phyloP scores from a whole-genome alignment of 2,329 filamentous ascomycete genomes.

The Ascocoryne sarcoides region DNA sequence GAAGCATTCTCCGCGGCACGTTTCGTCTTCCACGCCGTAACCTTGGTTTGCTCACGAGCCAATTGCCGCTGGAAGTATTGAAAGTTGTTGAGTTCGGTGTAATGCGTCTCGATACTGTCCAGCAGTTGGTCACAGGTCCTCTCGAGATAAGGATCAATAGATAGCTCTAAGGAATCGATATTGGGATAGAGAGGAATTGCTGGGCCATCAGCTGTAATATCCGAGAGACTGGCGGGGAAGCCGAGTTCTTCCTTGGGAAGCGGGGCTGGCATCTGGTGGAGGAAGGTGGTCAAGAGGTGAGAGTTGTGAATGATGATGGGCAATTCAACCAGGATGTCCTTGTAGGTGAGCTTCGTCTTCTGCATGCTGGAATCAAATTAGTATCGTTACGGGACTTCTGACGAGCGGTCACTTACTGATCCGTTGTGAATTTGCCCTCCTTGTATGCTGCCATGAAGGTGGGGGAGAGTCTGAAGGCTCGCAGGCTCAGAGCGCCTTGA shows the following conservation, averaged over 20 bases:
- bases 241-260: constrained; percentile 58
- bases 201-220: constrained; percentile 59
- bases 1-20: constrained; percentile 91
- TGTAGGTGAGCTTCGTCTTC: constrained; percentile 88
- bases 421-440: constrained; percentile 92
- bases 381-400: constrained; percentile 1
- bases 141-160: constrained; percentile 95
- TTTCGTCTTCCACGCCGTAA: constrained; percentile 93
- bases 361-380: constrained; percentile 55
- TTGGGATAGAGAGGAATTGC: constrained; percentile 70
- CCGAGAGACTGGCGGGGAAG: constrained; percentile 69
- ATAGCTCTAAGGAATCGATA: constrained; percentile 76
- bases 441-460: constrained; percentile 87
- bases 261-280: constrained; percentile 77
- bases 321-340: constrained; percentile 86
- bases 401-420: constrained; percentile 56
- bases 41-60: constrained; percentile 90
- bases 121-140: constrained; percentile 95
- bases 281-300: constrained; percentile 87
- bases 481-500: constrained; percentile 80
- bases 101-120: constrained; percentile 94
- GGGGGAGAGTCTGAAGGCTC: constrained; percentile 83
- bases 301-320: constrained; percentile 92
- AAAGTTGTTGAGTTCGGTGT: constrained; percentile 98
- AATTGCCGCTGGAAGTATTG: constrained; percentile 94